Conservation (phyloP, 2,329 filamentous ascomycete genomes). For the Annulohypoxylon truncatum region DNA sequence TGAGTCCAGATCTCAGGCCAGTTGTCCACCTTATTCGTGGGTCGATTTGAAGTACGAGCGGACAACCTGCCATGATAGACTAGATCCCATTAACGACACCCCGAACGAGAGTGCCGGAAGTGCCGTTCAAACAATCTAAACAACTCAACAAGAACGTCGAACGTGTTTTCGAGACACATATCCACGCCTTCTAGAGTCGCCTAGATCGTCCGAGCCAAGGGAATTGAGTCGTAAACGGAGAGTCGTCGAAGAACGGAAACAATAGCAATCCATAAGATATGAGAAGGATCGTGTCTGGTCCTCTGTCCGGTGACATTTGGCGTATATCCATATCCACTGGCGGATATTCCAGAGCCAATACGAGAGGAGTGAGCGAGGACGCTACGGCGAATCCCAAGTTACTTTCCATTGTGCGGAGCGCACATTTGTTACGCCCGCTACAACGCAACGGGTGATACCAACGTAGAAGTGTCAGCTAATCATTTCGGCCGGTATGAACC, state of each 20-base stretch:
- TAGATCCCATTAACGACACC: slow-evolving; percentile 47
- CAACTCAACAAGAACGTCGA: slow-evolving; percentile 30
- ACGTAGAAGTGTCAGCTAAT: slow-evolving; percentile 46
- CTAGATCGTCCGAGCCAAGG: slow-evolving; percentile 51
- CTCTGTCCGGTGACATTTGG: slow-evolving; percentile 42
- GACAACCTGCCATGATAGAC: slow-evolving; percentile 35
- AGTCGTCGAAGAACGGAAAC: slow-evolving; percentile 55
- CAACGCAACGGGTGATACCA: slow-evolving; percentile 42
- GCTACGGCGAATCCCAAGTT: slow-evolving; percentile 42
- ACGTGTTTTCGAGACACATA: slow-evolving; percentile 33
- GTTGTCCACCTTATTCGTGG: slow-evolving; percentile 13
- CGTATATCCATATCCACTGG: slow-evolving; percentile 39
- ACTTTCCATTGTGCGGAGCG: slow-evolving; percentile 40
- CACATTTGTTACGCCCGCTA: slow-evolving; percentile 43
- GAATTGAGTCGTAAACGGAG: slow-evolving; percentile 51
- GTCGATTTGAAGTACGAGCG: slow-evolving; percentile 1
- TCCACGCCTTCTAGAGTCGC: slow-evolving; percentile 39
- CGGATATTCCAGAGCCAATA: slow-evolving; percentile 41
- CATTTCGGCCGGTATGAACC: slow-evolving; percentile 59
- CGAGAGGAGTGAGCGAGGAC: slow-evolving; percentile 34
- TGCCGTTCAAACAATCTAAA: slow-evolving; percentile 54
- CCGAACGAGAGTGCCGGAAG: slow-evolving; percentile 51
- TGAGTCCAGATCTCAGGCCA: slow-evolving; percentile 31
- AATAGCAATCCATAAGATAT: slow-evolving; percentile 52
- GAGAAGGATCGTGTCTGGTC: slow-evolving; percentile 46